A percentile compares a stretch with the other conserved stretches of the same genome.
Evolutionary conservation across 1,284 basidiomycete species (phyloP).

Genomic region (Chalciporus sp.): DNA sequence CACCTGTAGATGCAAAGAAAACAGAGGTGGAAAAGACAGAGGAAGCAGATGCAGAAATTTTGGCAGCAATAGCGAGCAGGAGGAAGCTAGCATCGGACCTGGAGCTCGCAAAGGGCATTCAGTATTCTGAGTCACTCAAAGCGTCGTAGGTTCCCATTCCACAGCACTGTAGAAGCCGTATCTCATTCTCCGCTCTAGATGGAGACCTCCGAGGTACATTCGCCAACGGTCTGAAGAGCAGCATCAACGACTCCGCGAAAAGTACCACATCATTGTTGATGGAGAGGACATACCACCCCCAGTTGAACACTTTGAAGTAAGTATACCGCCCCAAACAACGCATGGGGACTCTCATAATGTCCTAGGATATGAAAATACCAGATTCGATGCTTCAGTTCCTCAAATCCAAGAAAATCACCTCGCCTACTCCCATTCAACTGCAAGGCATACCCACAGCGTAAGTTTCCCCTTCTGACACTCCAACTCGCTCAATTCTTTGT

Average conservation of each 20-base stretch:
- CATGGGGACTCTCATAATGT: conserved; percentile 16
- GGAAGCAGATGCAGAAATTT: conserved; percentile 88
- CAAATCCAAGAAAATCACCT: conserved; percentile 81
- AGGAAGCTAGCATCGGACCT: conserved; percentile 90
- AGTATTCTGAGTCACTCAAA: conserved; percentile 85
- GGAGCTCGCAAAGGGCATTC: conserved; percentile 92
- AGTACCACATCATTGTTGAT: conserved; percentile 91
- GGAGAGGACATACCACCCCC: conserved; percentile 94
- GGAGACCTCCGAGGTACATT: conserved; percentile 87
- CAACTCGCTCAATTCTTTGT: conserved; percentile 6
- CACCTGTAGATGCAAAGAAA: conserved; percentile 76
- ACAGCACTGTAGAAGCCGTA: background rate
- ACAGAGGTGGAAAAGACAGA: conserved; percentile 80
- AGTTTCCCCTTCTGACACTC: conserved; percentile 32
- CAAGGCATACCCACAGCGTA: conserved; percentile 96
- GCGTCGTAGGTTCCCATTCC: conserved; percentile 60
- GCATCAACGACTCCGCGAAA: conserved; percentile 78
- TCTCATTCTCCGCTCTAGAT: conserved; percentile 49
- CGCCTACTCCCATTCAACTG: conserved; percentile 94
- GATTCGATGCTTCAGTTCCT: conserved; percentile 81
- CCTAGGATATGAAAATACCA: conserved; percentile 97
- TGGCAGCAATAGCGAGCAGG: conserved; percentile 89
- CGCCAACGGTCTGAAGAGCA: conserved; percentile 70
- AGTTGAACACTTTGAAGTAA: conserved; percentile 86
- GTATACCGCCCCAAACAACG: conserved; percentile 25